These are phyloP conservation scores for Polyplosphaeria fusca DNA, from an alignment of 495 filamentous ascomycete species.

Conservation along the genomic window DNA sequence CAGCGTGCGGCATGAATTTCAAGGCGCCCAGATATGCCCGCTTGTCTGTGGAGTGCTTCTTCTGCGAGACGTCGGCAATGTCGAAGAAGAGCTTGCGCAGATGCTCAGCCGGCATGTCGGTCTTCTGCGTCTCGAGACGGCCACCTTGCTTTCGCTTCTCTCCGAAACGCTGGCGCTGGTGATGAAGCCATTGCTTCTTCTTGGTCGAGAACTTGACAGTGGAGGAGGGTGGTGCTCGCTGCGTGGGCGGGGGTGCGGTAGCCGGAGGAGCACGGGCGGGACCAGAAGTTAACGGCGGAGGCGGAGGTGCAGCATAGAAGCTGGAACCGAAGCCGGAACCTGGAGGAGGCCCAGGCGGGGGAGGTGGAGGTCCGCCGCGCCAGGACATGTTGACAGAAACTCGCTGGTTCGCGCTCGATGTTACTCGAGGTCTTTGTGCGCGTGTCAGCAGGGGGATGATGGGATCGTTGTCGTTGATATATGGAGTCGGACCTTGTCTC, in stretches of 20 bases:
- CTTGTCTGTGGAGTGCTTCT: constrained; percentile 99
- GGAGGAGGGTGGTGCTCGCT: constrained; percentile 44
- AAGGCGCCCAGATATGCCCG: constrained; percentile 94
- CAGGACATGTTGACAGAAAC: background rate
- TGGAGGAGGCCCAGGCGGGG: background rate
- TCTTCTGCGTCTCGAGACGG: constrained; percentile 96
- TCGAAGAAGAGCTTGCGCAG: constrained; percentile 96
- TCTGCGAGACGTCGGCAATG: constrained; percentile 98
- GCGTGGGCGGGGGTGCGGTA: constrained; percentile 81
- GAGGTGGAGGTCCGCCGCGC: constrained; percentile 8
- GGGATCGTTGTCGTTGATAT: too few species aligned
- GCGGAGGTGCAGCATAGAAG: constrained; percentile 40
- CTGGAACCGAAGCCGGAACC: background rate
- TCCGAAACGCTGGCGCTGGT: constrained; percentile 87
- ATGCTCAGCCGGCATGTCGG: constrained; percentile 98
- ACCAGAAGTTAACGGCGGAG: constrained; percentile 71
- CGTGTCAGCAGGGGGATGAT: too few species aligned
- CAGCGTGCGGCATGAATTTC: constrained; percentile 99
- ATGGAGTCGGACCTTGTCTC: too few species aligned
- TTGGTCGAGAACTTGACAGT: constrained; percentile 97
- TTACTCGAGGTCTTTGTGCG: background rate
- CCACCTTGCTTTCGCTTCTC: constrained; percentile 97
- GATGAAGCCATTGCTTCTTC: constrained; percentile 97
- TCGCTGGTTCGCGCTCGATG: background rate
- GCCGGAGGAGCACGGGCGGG: constrained; percentile 72